Evolutionary conservation across 2,329 filamentous ascomycete species (phyloP), one percentile per base, ranked within the genome.

Genomic region (Aspergillus ruber): DNA sequence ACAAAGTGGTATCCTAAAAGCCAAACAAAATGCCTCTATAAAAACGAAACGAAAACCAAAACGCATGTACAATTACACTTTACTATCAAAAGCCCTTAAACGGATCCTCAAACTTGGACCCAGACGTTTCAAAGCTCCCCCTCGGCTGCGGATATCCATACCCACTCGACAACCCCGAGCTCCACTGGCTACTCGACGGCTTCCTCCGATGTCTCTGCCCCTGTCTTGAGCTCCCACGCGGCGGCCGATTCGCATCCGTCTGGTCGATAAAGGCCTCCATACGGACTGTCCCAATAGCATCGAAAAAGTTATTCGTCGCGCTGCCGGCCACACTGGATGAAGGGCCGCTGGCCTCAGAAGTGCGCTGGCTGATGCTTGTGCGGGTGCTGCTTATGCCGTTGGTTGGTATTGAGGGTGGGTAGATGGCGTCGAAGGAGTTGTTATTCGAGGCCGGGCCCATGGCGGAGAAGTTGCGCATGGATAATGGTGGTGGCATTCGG

Each of bases 201-300:
- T 29, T 29, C 25, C 25, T 29, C 25, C 25, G 3, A 29, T 29
- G 25, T 29, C 25, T 29, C 25, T 29, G 25, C 1, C 25, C 9
- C 25, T 29, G 25, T 10, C 25, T 12, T 29, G 25, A 12, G 25
- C 25, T 29, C 25, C 25, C 25, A 29, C 25, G 25, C 10, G 25
- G 25, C 4, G 10, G 49, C 25, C 64, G 63, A 44, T 59, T 58
- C 8, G 62, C 55, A 21, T 68, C 63, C 9, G 66, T 64, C 29
- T 73, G 71, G 54, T 83, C 80, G 56, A 98, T 94, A 66, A 97
- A 98, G 0, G 93, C 93, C 67, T 97, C 91, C 91, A 98, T 97
- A 23, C 93, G 83, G 42, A 97, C 83, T 2, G 90, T 97, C 1
- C 90, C 90, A 49, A 94, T 85, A 1, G 86, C 86, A 58, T 94